Base-by-base conservation (phyloP, 2,329 filamentous ascomycete genomes). In the Septoria petroselini region DNA sequence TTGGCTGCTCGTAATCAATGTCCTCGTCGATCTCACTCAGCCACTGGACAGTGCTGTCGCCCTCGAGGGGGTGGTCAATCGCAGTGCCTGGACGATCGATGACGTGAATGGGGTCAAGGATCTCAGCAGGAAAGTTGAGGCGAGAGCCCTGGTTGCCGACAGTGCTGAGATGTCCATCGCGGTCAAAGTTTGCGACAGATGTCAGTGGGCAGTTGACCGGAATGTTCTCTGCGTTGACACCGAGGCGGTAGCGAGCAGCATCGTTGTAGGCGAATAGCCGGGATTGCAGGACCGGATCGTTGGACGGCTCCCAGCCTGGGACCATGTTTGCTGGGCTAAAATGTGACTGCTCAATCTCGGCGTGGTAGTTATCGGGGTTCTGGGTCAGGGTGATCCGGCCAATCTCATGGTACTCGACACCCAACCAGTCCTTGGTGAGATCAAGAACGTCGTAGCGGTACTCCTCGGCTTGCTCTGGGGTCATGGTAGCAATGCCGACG, bases 401-500 rank as follows among this genome's bases (percentile, higher is more conserved):
- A 41, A 79, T 74, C 23, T 58, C 58, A 17, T 58, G 76, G 54
- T 77, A 79, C 37, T 71, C 63, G 18, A 65, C 65, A 29, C 71
- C 65, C 1, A 74, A 75, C 76, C 76, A 79, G 45, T 78, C 68
- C 59, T 79, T 78, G 29, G 77, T 78, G 3, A 78, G 68, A 54
- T 79, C 76, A 52, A 79, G 77, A 6, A 73, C 71, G 44, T 79
- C 75, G 52, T 78, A 79, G 3, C 73, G 72, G n/a, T 79, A 68
- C 40, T 71, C 71, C 50, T 75, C 71, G 0, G 73, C 73, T 35
- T 77, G 68, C 15, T 73, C 66, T 2, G 71, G 69, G 33, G 70
- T 62, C 72, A 76, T 76, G 40, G 74, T 65, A 47, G 75, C 73
- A 3, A 76, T 68, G 38, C 70, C 65, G 3, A 70, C 70, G 3